Evolutionary conservation across 306 rosid species (phyloP).

Genomic region (Vachellia collinsii): DNA sequence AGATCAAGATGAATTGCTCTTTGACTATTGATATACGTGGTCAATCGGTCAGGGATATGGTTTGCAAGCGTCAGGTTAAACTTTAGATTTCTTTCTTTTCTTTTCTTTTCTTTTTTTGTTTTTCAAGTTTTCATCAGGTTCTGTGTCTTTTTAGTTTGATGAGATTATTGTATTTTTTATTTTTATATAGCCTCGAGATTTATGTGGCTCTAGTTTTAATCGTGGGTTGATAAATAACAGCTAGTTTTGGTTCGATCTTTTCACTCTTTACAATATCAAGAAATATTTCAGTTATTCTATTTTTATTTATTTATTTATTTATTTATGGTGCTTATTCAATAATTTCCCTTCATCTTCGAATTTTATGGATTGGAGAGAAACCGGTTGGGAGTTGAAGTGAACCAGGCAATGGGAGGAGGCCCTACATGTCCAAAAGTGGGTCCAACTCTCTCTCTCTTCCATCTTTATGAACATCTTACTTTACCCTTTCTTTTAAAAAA

Average conservation of each 20-base stretch:
- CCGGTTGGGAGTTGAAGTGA: neutral
- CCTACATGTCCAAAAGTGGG: neutral
- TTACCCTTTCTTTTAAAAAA: neutral
- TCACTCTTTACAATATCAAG: neutral
- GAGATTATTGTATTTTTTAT: neutral
- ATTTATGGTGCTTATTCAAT: neutral
- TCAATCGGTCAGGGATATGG: conserved; percentile 45
- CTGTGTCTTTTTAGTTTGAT: neutral
- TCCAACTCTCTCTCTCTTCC: neutral
- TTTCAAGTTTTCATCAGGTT: too few species aligned
- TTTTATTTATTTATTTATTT: neutral
- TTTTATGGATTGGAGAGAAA: neutral
- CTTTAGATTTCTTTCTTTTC: conserved; percentile 27
- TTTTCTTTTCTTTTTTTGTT: too few species aligned
- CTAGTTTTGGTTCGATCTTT: neutral
- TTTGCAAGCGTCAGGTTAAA: conserved; percentile 56
- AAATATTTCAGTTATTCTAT: neutral
- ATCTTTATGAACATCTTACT: neutral
- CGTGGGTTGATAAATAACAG: neutral
- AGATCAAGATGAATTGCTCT: conserved; percentile 61
- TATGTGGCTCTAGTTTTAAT: neutral
- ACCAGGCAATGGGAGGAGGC: neutral
- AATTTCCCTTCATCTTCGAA: neutral
- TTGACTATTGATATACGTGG: conserved; percentile 44
- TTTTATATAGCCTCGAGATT: neutral